Base-by-base conservation (phyloP, 768 basidiomycete genomes). In the Boletus edulis region DNA sequence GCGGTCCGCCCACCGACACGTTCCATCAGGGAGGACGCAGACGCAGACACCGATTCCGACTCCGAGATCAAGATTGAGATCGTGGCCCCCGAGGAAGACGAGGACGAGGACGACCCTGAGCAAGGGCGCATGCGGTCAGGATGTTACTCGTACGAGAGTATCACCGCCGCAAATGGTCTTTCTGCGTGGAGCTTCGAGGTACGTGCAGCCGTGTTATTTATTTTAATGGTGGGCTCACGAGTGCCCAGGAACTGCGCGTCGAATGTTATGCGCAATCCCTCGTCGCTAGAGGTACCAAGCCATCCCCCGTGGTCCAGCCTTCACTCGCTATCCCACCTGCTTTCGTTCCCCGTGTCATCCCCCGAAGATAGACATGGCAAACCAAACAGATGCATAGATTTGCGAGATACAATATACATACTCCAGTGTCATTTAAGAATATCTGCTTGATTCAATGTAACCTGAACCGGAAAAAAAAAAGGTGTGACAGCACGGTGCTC, bases 201-300 rank as follows among this genome's bases (percentile, higher is more conserved):
- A n/a, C n/a, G 57, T 40, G 12, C 13, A 9, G 29, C 31, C n/a
- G 8, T 7, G 24, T 8, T 8, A 7, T 5, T 5, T 27, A 2
- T 14, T 32, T 34, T 5, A n/a, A n/a, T n/a, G n/a, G 8, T 2
- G 27, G 27, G 27, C 27, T 29, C 5, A 29, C 29, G 29, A 29
- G 29, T 29, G 29, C 8, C 1, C 17, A 67, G 68, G 68, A 69
- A 49, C 49, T 69, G 12, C 68, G 68, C 0, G 52, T 54, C 11
- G 68, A 69, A 54, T 72, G 70, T 40, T 69, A 69, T n/a, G 68
- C 63, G 5, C 68, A 69, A 24, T 68, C 68, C 2, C 55, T 51
- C 40, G 15, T 69, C 43, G 68, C 68, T 0, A 58, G 61, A 31
- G 70, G 68, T 12, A 47, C 49, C 8, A 59, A 14, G 12, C 68